phyloP scores from a whole-genome alignment of 495 filamentous ascomycete species.

The Xylaria telfairii region DNA sequence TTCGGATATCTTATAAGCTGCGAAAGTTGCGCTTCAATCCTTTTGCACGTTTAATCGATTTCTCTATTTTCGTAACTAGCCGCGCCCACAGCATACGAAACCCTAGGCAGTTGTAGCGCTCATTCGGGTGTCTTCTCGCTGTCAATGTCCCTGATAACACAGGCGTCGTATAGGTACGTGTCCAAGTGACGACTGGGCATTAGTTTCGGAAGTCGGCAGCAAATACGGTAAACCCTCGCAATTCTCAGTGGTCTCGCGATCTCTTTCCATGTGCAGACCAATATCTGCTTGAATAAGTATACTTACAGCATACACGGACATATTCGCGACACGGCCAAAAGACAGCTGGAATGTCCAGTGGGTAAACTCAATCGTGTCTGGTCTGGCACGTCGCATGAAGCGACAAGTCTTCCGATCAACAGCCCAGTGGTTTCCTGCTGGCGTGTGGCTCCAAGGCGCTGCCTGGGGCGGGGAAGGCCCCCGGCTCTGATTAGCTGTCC shows the following conservation, averaged over 20 bases:
- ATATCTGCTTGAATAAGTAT: not conserved
- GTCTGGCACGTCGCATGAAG: constrained; percentile 8
- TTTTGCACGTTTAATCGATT: not conserved
- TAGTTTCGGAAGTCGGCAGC: constrained; percentile 12
- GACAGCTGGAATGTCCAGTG: not conserved
- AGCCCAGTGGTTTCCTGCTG: not conserved
- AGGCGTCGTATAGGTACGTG: constrained; percentile 1
- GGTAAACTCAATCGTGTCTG: not conserved
- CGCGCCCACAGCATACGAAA: not conserved
- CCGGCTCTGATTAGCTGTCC: constrained; percentile 8
- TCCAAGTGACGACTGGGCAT: not conserved
- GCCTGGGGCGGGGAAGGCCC: not conserved
- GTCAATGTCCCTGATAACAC: not conserved
- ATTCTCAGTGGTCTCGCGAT: not conserved
- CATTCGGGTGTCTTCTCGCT: not conserved
- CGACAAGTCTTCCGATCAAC: constrained; percentile 19
- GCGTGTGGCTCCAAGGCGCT: not conserved
- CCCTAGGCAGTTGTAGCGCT: not conserved
- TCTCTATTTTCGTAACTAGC: not conserved
- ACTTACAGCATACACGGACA: not conserved
- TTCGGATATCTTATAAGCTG: not conserved
- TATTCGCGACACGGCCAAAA: not conserved
- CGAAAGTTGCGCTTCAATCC: not conserved
- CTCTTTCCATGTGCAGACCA: not conserved
- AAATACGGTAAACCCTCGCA: not conserved